These are phyloP conservation scores for Linum usitatissimum DNA, from an alignment of 345 rosid species.

Conservation along the genomic window DNA sequence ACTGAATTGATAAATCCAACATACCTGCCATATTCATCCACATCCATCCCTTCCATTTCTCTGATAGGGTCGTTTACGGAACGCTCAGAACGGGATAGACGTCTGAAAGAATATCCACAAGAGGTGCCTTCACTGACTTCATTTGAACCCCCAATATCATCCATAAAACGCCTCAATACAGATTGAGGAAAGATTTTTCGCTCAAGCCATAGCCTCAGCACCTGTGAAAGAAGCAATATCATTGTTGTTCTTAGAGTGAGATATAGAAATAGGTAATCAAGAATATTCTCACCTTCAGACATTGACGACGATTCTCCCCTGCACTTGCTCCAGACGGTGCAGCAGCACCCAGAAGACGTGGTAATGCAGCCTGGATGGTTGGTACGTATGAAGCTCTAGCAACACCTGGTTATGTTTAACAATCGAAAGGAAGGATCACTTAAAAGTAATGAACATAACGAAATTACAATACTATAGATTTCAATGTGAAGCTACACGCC, in stretches of 20 bases:
- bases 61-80: constrained; percentile 89
- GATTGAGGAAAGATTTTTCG: constrained; percentile 80
- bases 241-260: constrained; percentile 12
- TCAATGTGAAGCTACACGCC: no score
- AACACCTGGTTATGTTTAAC: constrained; percentile 35
- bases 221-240: constrained; percentile 36
- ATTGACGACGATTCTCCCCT: constrained; percentile 92
- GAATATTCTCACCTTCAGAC: constrained; percentile 59
- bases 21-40: constrained; percentile 98
- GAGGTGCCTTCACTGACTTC: constrained; percentile 48
- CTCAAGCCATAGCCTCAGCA: constrained; percentile 81
- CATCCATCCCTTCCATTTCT: constrained; percentile 97
- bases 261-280: constrained; percentile 1
- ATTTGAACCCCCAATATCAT: constrained; percentile 71
- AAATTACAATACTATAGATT: neutral
- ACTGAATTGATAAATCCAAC: constrained; percentile 1
- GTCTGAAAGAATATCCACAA: constrained; percentile 51
- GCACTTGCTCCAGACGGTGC: constrained; percentile 78
- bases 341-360: constrained; percentile 90
- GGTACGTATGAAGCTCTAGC: constrained; percentile 85
- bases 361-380: constrained; percentile 76
- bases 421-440: neutral
- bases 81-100: constrained; percentile 89
- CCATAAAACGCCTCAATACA: constrained; percentile 61
- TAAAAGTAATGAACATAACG: neutral